A percentile compares a stretch with the other conserved stretches of the same genome.
phyloP scores from a whole-genome alignment of 192 early-diverging fungal species.

The Chytriomyces hyalinus region DNA sequence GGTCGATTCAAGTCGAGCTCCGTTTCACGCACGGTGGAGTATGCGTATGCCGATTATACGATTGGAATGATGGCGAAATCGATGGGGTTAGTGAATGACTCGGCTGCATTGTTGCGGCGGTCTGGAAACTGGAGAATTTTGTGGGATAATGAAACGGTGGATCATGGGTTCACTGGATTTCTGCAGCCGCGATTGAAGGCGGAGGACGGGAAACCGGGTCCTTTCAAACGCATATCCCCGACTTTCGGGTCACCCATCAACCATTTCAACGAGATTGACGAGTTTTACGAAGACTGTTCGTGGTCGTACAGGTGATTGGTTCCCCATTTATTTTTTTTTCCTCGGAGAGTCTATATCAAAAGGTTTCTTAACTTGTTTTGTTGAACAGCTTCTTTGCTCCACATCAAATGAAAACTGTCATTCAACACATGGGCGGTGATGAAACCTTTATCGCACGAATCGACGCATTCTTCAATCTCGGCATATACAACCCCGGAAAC shows the following conservation, averaged over 20 bases:
- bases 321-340: too few species aligned
- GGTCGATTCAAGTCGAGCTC: slow-evolving; percentile 3
- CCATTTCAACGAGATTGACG: slow-evolving; percentile 4
- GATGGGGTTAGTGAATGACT: background rate
- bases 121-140: slow-evolving; percentile 43
- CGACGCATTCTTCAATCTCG: slow-evolving; percentile 37
- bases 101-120: background rate
- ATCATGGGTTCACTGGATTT: slow-evolving; percentile 34
- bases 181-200: slow-evolving; percentile 22
- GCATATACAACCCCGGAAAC: slow-evolving; percentile 40
- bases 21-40: slow-evolving; percentile 41
- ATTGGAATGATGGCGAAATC: slow-evolving; percentile 28
- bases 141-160: slow-evolving; percentile 35
- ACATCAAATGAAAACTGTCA: slow-evolving; percentile 36
- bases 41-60: slow-evolving; percentile 43
- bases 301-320: slow-evolving; percentile 34
- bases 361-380: too few species aligned
- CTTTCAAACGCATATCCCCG: background rate
- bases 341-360: too few species aligned
- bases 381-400: slow-evolving; percentile 41
- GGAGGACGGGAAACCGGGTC: background rate
- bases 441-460: slow-evolving; percentile 36
- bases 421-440: slow-evolving; percentile 35
- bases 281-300: slow-evolving; percentile 45
- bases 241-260: background rate